Percentiles rank a stretch among this genome's conserved stretches.
Conservation (phyloP, 148 eudicot species). For the Heliamphora exappendiculata region DNA sequence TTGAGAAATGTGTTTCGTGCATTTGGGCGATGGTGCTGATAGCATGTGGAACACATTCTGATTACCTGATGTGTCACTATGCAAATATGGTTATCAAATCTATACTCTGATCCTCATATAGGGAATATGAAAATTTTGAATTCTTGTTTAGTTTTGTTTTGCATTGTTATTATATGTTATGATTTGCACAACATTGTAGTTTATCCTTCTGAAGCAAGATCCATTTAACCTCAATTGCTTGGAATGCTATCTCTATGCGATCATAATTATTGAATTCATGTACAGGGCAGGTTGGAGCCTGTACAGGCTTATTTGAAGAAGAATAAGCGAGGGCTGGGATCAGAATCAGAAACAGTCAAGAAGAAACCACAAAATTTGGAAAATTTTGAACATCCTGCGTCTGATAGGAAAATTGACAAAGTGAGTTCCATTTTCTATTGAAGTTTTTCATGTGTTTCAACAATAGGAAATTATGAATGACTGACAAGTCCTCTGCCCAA, state of each 20-base stretch:
- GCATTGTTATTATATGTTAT: not conserved
- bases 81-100: not conserved
- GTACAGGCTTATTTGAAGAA: constrained; percentile 50
- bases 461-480: not conserved
- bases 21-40: not conserved
- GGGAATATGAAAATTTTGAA: not conserved
- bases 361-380: constrained; percentile 24
- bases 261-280: not conserved
- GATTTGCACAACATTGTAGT: not conserved
- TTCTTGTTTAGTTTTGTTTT: not conserved
- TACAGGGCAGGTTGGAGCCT: constrained; percentile 90
- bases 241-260: not conserved
- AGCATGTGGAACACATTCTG: not conserved
- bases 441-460: too few species aligned
- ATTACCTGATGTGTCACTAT: not conserved
- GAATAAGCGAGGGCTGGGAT: constrained; percentile 79
- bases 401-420: constrained; percentile 17
- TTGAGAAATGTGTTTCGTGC: not conserved
- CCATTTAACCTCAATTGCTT: not conserved
- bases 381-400: constrained; percentile 10
- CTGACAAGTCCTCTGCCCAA: too few species aligned
- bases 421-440: constrained; percentile 24
- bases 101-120: not conserved
- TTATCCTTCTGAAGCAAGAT: not conserved
- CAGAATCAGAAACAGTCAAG: constrained; percentile 57